These are phyloP conservation scores for Aureobasidium vineae DNA, from an alignment of 2,329 filamentous ascomycete genomes.

Conservation along the genomic window DNA sequence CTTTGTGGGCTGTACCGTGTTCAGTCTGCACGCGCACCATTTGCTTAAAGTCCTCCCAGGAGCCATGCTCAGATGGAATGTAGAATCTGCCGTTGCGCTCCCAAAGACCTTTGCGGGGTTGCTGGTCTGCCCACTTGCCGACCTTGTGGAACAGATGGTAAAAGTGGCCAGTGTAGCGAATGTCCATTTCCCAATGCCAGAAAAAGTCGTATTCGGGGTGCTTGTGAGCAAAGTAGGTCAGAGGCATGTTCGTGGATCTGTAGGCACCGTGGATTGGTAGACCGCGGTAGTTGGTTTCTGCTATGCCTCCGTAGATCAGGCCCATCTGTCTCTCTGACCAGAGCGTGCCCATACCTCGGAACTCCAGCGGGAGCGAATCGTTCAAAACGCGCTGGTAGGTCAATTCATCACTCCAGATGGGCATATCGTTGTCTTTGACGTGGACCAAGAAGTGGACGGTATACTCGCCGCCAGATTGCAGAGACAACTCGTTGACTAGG, in stretches of 20 bases:
- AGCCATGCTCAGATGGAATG: constrained; percentile 66
- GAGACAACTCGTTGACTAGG: constrained; percentile 72
- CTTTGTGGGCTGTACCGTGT: constrained; percentile 49
- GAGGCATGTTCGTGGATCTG: constrained; percentile 83
- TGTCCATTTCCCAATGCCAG: constrained; percentile 96
- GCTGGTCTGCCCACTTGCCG: constrained; percentile 63
- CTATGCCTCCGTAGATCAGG: constrained; percentile 52
- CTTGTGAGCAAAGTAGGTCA: constrained; percentile 86
- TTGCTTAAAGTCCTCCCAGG: constrained; percentile 68
- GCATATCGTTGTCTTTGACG: constrained; percentile 73
- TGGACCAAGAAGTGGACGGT: constrained; percentile 80
- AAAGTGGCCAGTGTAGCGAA: constrained; percentile 85
- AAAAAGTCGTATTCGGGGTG: constrained; percentile 89
- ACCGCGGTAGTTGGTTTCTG: constrained; percentile 53
- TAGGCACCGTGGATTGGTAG: constrained; percentile 67
- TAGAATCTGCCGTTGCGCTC: constrained; percentile 76
- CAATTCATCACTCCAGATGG: constrained; percentile 76
- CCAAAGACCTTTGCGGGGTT: constrained; percentile 72
- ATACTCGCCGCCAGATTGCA: constrained; percentile 79
- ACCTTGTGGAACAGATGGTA: constrained; percentile 73
- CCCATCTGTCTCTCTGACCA: constrained; percentile 57
- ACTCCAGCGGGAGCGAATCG: constrained; percentile 49
- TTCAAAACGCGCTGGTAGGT: constrained; percentile 66
- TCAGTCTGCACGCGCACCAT: constrained; percentile 63
- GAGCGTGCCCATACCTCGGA: constrained; percentile 53